Base-by-base conservation (phyloP, 805 yeast species). In the Candida nemodendra region DNA sequence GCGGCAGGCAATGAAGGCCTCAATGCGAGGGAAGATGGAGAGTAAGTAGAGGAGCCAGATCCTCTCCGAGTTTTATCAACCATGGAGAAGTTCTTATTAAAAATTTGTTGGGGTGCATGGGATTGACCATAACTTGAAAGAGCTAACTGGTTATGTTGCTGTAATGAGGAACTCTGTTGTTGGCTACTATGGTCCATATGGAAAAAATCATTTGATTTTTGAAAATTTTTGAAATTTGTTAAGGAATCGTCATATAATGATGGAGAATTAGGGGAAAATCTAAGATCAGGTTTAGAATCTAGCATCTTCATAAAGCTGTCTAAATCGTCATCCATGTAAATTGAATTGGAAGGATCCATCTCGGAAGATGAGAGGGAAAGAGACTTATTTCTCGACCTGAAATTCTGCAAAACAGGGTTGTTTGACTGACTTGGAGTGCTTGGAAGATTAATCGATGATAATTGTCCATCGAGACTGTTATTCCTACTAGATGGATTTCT, bases 281-380 rank as follows among this genome's bases (percentile, higher is more conserved):
- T 46, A 27, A 64, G 41, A 38, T 62, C 66, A 1, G 69, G 69
- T 34, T 59, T 64, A 7, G 63, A 54, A 27, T 64, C 68, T 18
- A 64, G 40, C 56, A 62, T 52, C 32, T 51, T 61, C 45, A 64
- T 52, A 39, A 64, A 63, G 15, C 51, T 52, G 25, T 58, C 65
- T 7, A 65, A 47, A 30, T 59, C 66, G 30, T 61, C 66, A 32
- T 57, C 66, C 39, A 56, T 34, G 34, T 54, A 53, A 4, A 57
- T 30, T 1, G 62, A 56, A 17, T 44, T 47, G 3, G 53, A 42
- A 2, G 62, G 59, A 11, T 54, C 61, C 6, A 41, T 35, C 27
- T 56, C 60, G 0, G 57, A 48, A 9, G 50, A 46, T 4, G 56
- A 49, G 1, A 52, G 42, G 11, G 60, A 48, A 15, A 47, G 38